phyloP scores from a whole-genome alignment of 208 protist species.

The Tritrichomonas musculus region DNA sequence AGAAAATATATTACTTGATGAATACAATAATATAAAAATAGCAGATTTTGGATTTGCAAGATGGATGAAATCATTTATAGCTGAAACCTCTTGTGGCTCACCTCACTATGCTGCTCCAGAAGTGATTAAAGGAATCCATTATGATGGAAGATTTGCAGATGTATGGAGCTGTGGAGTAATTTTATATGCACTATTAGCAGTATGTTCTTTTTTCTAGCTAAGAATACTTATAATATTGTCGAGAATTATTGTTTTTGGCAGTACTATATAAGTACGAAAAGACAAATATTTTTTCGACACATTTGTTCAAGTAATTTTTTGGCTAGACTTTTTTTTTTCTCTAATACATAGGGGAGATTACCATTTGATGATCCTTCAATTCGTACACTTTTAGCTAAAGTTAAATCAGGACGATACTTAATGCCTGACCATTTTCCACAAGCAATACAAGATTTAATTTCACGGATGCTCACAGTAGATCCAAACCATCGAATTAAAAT shows the following conservation, averaged over 20 bases:
- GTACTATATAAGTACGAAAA: too few species aligned
- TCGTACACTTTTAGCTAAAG: neutral
- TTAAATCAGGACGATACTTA: neutral
- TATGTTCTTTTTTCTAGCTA: neutral
- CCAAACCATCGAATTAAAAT: conserved; percentile 33
- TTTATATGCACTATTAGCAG: conserved; percentile 38
- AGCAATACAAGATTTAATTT: conserved; percentile 37
- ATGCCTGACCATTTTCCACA: neutral
- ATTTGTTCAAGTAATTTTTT: too few species aligned
- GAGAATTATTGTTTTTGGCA: neutral
- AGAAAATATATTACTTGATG: neutral
- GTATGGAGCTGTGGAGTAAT: conserved; percentile 40
- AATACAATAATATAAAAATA: conserved; percentile 35
- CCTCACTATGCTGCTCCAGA: conserved; percentile 41
- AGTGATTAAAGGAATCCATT: neutral
- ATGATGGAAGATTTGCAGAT: conserved; percentile 8
- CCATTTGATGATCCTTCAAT: conserved; percentile 1
- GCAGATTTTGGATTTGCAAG: conserved; percentile 41
- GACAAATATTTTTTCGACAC: too few species aligned
- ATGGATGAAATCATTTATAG: neutral
- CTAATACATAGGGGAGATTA: neutral
- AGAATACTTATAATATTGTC: neutral
- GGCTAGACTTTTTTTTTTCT: neutral
- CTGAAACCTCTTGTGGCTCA: conserved; percentile 38
- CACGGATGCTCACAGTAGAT: conserved; percentile 36